Evolutionary conservation across 2,329 filamentous ascomycete genomes (phyloP).

Genomic region (Calonectria hawksworthii): DNA sequence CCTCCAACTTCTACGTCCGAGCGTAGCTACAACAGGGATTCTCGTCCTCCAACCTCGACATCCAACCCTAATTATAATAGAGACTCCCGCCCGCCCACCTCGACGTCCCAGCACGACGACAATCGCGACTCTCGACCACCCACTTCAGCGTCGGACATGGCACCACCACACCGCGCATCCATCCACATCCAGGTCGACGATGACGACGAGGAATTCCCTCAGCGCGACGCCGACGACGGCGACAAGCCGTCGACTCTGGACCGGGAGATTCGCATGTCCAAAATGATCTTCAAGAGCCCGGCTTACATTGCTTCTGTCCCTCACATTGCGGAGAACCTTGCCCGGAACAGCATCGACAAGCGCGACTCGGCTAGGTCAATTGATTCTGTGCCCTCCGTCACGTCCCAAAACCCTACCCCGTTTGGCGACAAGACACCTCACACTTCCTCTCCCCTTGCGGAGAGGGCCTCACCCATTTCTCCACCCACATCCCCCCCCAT

Average conservation of each 20-base stretch:
- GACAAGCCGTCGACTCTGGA: conserved; percentile 50
- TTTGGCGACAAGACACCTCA: conserved; percentile 19
- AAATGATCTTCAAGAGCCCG: conserved; percentile 56
- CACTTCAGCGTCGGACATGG: conserved; percentile 55
- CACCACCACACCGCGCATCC: conserved; percentile 26
- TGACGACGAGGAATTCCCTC: conserved; percentile 39
- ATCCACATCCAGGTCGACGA: conserved; percentile 22
- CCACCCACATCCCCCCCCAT: conserved; percentile 22
- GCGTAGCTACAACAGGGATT: neutral
- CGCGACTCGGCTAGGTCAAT: conserved; percentile 67
- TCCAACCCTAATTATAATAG: conserved; percentile 20
- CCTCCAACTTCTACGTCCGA: conserved; percentile 22
- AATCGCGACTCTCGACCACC: conserved; percentile 43
- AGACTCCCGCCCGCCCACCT: conserved; percentile 50
- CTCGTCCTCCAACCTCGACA: conserved; percentile 11
- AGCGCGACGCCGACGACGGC: conserved; percentile 25
- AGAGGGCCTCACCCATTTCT: conserved; percentile 32
- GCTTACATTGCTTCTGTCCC: conserved; percentile 57
- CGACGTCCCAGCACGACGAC: conserved; percentile 28
- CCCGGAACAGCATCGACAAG: conserved; percentile 52
- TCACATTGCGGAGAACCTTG: conserved; percentile 51
- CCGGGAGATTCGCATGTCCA: conserved; percentile 56
- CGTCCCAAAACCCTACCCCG: conserved; percentile 39
- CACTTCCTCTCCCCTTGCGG: conserved; percentile 27
- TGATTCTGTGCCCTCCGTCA: conserved; percentile 51